Base-by-base conservation (phyloP, 2,329 filamentous ascomycete genomes). In the Hypoxylon sp. region DNA sequence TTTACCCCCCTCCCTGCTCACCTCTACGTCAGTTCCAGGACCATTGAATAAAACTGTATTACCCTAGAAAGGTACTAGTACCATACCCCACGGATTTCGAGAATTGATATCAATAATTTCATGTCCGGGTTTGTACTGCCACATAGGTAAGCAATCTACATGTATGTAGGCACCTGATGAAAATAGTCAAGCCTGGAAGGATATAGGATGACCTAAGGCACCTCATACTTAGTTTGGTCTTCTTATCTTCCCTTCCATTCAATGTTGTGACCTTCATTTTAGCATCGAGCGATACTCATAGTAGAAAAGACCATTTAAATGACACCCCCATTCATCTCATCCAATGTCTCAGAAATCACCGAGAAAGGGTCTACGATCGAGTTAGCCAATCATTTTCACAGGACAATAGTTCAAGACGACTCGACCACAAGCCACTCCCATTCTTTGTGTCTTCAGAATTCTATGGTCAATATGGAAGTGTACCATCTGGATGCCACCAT, bases 1-100 rank as follows among this genome's bases (percentile, higher is more conserved):
- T 31, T 37, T 5, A 4, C 60, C 59, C 17, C 22, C 42, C 58
- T 63, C 64, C 65, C 51, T 62, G 57, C 39, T 59, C 50, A 60
- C 33, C 42, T 57, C 61, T 71, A 71, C 69, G 66, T 69, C 69
- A 68, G 69, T 69, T 48, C 55, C 31, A 63, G 63, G 63, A 59
- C 50, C 42, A 61, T 62, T 47, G 19, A 58, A 39, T 46, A 22
- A 22, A 44, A n/a, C 47, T 53, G 48, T 60, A 29, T n/a, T 31
- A 31, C 29, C 29, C 29, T 31, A 17, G 5, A 37, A 14, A n/a
- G 13, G 35, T 37, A n/a, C 3, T 14, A 37, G 39, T 44, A 22
- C 17, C 5, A 42, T 19, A 54, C 48, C 42, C 17, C 13, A 22
- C 47, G 29, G 31, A 35, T 35, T 58, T 65, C 29, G 55, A 55